Conservation (phyloP, 345 rosid genomes). For the Fremontodendron californicum region DNA sequence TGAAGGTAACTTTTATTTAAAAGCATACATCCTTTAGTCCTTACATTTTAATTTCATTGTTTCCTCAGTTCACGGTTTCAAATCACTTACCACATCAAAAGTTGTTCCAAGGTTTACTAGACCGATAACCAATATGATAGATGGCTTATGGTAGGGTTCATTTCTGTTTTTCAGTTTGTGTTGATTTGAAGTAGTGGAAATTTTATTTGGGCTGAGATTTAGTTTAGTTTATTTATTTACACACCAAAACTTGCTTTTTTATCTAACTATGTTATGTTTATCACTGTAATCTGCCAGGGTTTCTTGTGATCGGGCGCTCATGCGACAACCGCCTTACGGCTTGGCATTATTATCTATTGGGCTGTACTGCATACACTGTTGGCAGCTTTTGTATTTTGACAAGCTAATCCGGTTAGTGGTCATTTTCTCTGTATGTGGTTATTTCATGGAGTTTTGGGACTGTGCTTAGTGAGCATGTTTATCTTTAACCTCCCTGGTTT, state of each 20-base stretch:
- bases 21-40: neutral
- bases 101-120: constrained; percentile 75
- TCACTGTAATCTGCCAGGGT: constrained; percentile 59
- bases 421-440: neutral
- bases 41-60: neutral
- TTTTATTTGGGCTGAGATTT: neutral
- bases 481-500: neutral
- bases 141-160: constrained; percentile 71
- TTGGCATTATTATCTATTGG: constrained; percentile 82
- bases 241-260: neutral
- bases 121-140: constrained; percentile 73
- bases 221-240: neutral
- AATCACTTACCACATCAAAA: constrained; percentile 80
- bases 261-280: neutral
- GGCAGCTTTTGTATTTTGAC: constrained; percentile 63
- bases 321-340: constrained; percentile 90
- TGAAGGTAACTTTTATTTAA: neutral
- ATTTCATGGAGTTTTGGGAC: neutral
- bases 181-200: neutral
- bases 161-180: constrained; percentile 1
- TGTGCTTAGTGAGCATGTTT: neutral
- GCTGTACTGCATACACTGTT: constrained; percentile 78
- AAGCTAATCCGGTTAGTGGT: constrained; percentile 36
- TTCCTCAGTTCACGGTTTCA: constrained; percentile 81
- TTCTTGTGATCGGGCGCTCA: constrained; percentile 87